These are phyloP conservation scores for Claviceps lovelessii DNA, from an alignment of 2,329 filamentous ascomycete genomes.

Conservation along the genomic window DNA sequence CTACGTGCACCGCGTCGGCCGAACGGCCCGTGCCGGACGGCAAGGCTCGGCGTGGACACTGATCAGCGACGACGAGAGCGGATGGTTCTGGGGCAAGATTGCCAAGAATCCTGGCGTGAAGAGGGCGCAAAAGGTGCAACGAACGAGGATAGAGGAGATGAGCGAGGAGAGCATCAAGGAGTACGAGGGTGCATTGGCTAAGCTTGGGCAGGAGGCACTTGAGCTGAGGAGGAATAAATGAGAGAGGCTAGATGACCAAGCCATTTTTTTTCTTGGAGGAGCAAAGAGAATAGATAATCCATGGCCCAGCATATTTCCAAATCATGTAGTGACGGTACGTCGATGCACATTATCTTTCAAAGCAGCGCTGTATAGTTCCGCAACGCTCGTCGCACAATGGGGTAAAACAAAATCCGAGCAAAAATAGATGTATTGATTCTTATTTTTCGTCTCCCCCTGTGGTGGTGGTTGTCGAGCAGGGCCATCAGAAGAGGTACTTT, in stretches of 20 bases:
- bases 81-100: slow-evolving; percentile 86
- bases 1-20: slow-evolving; percentile 84
- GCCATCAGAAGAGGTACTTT: too few species aligned
- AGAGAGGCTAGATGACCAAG: background rate
- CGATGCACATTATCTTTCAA: too few species aligned
- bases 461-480: too few species aligned
- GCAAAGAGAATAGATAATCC: too few species aligned
- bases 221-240: slow-evolving; percentile 14
- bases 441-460: too few species aligned
- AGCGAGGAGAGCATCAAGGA: slow-evolving; percentile 29
- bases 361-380: too few species aligned
- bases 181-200: slow-evolving; percentile 44
- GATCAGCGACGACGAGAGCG: slow-evolving; percentile 65
- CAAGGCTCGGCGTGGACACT: slow-evolving; percentile 73
- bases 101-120: slow-evolving; percentile 40
- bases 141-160: slow-evolving; percentile 34
- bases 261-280: too few species aligned
- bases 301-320: too few species aligned
- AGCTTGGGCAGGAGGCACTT: slow-evolving; percentile 46
- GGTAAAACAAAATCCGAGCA: too few species aligned
- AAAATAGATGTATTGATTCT: too few species aligned
- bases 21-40: slow-evolving; percentile 72
- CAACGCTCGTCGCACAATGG: too few species aligned
- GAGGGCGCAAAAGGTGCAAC: slow-evolving; percentile 30
- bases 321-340: too few species aligned